phyloP scores from a whole-genome alignment of 1,284 basidiomycete species.

The Austroboletus niveus region DNA sequence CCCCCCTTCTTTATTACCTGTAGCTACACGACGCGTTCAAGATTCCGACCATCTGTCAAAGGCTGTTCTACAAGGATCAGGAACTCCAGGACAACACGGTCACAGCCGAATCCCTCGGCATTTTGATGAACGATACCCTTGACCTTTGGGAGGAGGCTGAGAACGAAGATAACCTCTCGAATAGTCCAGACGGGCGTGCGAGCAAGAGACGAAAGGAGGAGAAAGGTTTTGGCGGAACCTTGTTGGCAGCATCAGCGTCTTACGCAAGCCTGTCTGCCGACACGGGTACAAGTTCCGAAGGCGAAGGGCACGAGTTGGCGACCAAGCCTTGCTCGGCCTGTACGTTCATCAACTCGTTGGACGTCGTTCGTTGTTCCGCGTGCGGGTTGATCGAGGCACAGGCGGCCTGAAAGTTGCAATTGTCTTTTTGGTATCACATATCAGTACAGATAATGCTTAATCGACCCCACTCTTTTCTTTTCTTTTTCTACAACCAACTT shows the following conservation, averaged over 20 bases:
- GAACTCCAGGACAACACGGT: constrained; percentile 65
- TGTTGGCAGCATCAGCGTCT: constrained; percentile 39
- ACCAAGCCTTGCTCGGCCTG: constrained; percentile 43
- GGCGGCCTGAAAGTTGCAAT: constrained; percentile 8
- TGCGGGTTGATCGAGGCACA: constrained; percentile 30
- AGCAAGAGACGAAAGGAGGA: constrained; percentile 55
- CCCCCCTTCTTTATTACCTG: background rate
- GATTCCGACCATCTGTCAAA: constrained; percentile 73
- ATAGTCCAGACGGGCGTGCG: constrained; percentile 47
- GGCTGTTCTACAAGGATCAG: constrained; percentile 56
- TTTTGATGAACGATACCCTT: constrained; percentile 63
- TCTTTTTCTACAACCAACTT: constrained; percentile 21
- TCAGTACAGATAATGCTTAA: constrained; percentile 37
- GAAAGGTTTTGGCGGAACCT: constrained; percentile 71
- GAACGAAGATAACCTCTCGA: constrained; percentile 51
- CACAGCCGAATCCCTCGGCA: constrained; percentile 58
- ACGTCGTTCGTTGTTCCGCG: constrained; percentile 38
- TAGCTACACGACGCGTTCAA: constrained; percentile 58
- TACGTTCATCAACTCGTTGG: constrained; percentile 41
- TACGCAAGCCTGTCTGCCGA: constrained; percentile 31
- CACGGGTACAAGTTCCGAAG: constrained; percentile 34
- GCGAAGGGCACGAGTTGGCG: constrained; percentile 31
- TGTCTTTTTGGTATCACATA: constrained; percentile 30
- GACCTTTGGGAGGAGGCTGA: constrained; percentile 65
- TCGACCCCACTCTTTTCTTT: constrained; percentile 15